A percentile compares a stretch with the other conserved stretches of the same genome.
Conservation (phyloP, 2,329 filamentous ascomycete genomes). For the Penicillium sp. region DNA sequence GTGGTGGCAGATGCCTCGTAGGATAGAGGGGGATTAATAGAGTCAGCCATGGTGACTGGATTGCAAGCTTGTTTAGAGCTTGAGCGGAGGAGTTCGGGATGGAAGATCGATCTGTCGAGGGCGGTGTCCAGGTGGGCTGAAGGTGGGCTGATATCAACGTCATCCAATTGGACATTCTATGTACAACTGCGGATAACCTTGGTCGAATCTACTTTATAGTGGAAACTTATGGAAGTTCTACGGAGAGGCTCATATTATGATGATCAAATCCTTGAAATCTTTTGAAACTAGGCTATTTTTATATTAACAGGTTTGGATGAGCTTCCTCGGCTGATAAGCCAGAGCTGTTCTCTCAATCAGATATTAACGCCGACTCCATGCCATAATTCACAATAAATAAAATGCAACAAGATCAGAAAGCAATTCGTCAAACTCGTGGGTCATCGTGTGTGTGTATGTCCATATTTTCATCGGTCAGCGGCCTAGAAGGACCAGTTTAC, state of each 20-base stretch:
- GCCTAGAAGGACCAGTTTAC: conserved; percentile 2
- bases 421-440: neutral
- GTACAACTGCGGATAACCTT: neutral
- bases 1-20: conserved; percentile 74
- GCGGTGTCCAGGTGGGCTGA: conserved; percentile 19
- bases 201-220: neutral
- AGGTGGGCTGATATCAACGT: conserved; percentile 17
- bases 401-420: neutral
- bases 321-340: neutral
- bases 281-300: neutral
- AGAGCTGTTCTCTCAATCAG: neutral
- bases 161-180: conserved; percentile 5
- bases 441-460: neutral
- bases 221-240: neutral
- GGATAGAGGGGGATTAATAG: conserved; percentile 66
- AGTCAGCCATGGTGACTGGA: conserved; percentile 40
- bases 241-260: neutral
- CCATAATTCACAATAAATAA: neutral
- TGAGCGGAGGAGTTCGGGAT: neutral
- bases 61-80: conserved; percentile 1
- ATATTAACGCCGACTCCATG: neutral
- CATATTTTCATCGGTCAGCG: neutral
- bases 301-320: neutral
- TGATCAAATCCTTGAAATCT: neutral
- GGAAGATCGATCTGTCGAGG: neutral